A percentile compares a stretch with the other conserved stretches of the same genome.
phyloP scores from a whole-genome alignment of 2,329 filamentous ascomycete species.

The Cryoendolithus antarcticus region DNA sequence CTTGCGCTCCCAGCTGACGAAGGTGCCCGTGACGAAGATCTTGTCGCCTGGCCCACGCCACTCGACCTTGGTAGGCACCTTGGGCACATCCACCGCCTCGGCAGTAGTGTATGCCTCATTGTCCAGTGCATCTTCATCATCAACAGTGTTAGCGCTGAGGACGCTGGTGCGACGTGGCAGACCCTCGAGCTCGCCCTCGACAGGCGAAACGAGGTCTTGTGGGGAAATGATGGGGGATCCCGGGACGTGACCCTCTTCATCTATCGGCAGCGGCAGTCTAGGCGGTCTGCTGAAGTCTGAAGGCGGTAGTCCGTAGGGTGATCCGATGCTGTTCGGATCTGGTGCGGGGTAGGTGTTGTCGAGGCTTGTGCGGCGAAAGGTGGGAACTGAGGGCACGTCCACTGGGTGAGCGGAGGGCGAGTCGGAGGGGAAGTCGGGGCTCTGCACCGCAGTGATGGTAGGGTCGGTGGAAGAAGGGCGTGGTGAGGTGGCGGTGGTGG shows the following conservation, averaged over 20 bases:
- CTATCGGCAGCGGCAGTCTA: conserved; percentile 81
- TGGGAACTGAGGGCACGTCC: conserved; percentile 3
- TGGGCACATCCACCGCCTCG: conserved; percentile 51
- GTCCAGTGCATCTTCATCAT: conserved; percentile 56
- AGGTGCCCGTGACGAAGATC: conserved; percentile 93
- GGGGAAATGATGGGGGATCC: conserved; percentile 79
- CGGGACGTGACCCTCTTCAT: conserved; percentile 78
- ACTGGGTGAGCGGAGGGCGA: conserved; percentile 4
- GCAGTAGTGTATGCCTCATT: conserved; percentile 56
- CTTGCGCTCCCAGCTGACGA: conserved; percentile 95
- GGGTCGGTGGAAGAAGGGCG: conserved; percentile 5
- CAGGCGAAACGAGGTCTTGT: conserved; percentile 44
- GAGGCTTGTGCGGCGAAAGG: background rate
- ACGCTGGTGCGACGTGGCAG: conserved; percentile 41
- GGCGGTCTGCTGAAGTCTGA: conserved; percentile 57
- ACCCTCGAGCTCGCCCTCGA: conserved; percentile 33
- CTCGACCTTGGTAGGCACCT: conserved; percentile 72
- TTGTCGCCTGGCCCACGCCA: conserved; percentile 72
- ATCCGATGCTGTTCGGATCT: conserved; percentile 14
- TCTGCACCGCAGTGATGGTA: conserved; percentile 2
- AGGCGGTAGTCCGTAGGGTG: conserved; percentile 25
- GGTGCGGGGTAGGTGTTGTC: conserved; percentile 10
- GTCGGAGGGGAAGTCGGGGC: conserved; percentile 1
- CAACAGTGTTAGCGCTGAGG: conserved; percentile 47
- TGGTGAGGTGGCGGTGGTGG: conserved; percentile 4